Conservation (phyloP, 495 filamentous ascomycete genomes). For the Trichoderma erinaceum region DNA sequence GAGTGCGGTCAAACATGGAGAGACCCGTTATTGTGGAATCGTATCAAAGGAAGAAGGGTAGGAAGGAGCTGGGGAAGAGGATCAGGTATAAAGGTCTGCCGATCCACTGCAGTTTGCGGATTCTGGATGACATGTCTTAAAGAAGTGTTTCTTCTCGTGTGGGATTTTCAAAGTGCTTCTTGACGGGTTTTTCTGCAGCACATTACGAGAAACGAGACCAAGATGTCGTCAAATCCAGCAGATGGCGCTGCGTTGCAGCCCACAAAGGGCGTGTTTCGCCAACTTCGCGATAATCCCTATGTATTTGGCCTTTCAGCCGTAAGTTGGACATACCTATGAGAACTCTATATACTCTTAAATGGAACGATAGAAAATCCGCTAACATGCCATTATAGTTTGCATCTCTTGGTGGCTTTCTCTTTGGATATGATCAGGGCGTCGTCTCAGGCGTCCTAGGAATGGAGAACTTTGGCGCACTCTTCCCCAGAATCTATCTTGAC, state of each 20-base stretch:
- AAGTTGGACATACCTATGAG: constrained; percentile 15
- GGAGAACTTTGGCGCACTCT: constrained; percentile 31
- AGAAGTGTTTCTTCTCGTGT: background rate
- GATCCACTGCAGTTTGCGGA: background rate
- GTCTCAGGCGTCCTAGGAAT: constrained; percentile 44
- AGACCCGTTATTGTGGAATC: background rate
- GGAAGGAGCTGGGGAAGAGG: background rate
- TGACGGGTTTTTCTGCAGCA: background rate
- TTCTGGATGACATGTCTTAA: background rate
- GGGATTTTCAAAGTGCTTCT: background rate
- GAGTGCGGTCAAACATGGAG: background rate
- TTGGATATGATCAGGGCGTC: constrained; percentile 50
- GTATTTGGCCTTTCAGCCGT: constrained; percentile 39
- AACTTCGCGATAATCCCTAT: constrained; percentile 36
- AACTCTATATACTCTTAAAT: too few relatives aligned
- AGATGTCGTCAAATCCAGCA: constrained; percentile 2
- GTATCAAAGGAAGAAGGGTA: background rate
- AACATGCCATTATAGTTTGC: constrained; percentile 29
- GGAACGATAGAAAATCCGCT: too few relatives aligned
- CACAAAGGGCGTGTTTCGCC: constrained; percentile 28
- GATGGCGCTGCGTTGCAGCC: constrained; percentile 8
- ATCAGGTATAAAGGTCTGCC: constrained; percentile 8
- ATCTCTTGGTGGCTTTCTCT: constrained; percentile 24
- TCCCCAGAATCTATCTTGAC: constrained; percentile 21
- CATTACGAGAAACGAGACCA: background rate